phyloP scores from a whole-genome alignment of 441 rosid species.

The Gossypium gossypioides region DNA sequence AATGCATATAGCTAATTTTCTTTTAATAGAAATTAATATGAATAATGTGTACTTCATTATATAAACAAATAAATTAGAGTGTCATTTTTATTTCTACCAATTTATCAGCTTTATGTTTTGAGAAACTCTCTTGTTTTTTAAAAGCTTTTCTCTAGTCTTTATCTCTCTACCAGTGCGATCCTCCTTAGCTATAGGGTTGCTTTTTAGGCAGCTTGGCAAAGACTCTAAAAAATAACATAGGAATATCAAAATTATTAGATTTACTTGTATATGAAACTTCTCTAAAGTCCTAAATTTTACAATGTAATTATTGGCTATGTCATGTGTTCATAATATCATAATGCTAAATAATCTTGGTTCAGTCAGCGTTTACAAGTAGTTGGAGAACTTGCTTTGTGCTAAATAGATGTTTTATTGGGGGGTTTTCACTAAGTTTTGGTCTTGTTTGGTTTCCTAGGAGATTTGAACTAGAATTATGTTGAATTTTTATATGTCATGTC shows the following conservation, averaged over 20 bases:
- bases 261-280: background rate
- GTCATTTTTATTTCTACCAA: background rate
- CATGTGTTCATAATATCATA: background rate
- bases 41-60: background rate
- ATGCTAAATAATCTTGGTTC: background rate
- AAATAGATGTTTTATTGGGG: background rate
- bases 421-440: background rate
- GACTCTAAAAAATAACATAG: too few species aligned
- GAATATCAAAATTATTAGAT: too few species aligned
- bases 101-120: too few species aligned
- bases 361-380: background rate
- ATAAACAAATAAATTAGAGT: background rate
- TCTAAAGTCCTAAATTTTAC: background rate
- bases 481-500: background rate
- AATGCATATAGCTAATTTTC: background rate
- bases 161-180: too few species aligned
- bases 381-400: background rate
- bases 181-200: too few species aligned
- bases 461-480: slow-evolving; percentile 1
- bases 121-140: too few species aligned
- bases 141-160: too few species aligned
- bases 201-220: too few species aligned
- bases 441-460: slow-evolving; percentile 4
- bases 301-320: background rate
- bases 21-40: background rate